Percentiles rank a stretch among this genome's conserved stretches.
Conservation (phyloP, 2,329 filamentous ascomycete species). For the Penicillium sp. region DNA sequence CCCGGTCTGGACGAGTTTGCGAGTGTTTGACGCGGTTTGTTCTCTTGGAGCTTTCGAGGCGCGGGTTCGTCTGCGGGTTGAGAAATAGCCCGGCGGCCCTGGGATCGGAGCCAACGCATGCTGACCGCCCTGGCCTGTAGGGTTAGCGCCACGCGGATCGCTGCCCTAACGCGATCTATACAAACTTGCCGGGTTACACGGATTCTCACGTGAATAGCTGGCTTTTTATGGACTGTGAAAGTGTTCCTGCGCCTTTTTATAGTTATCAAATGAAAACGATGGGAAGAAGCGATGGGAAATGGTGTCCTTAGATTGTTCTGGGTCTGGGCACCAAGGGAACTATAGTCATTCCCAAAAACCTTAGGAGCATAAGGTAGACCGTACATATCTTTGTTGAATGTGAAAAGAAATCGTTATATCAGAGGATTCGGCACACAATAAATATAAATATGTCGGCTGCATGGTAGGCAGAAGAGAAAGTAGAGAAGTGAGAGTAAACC, state of each 20-base stretch:
- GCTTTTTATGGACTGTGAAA: background rate
- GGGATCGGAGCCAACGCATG: conserved; percentile 18
- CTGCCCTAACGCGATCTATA: conserved; percentile 17
- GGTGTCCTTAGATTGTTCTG: background rate
- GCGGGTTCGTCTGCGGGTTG: conserved; percentile 14
- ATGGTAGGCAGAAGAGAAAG: conserved; percentile 1
- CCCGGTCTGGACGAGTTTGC: background rate
- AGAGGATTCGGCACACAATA: background rate
- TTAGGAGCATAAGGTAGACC: background rate
- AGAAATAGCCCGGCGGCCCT: conserved; percentile 11
- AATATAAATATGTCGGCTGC: background rate
- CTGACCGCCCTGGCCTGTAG: conserved; percentile 16
- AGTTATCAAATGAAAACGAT: background rate
- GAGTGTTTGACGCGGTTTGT: conserved; percentile 16
- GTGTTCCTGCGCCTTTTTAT: background rate
- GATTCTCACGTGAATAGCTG: background rate
- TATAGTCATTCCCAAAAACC: background rate
- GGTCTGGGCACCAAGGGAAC: background rate
- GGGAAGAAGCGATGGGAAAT: background rate
- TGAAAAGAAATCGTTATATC: background rate
- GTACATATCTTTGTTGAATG: background rate
- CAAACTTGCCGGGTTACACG: background rate
- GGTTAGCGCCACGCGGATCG: conserved; percentile 20
- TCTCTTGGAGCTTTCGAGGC: conserved; percentile 17
- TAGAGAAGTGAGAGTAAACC: background rate